Conservation (phyloP, 2,329 filamentous ascomycete genomes). For the Stemphylium beticola region DNA sequence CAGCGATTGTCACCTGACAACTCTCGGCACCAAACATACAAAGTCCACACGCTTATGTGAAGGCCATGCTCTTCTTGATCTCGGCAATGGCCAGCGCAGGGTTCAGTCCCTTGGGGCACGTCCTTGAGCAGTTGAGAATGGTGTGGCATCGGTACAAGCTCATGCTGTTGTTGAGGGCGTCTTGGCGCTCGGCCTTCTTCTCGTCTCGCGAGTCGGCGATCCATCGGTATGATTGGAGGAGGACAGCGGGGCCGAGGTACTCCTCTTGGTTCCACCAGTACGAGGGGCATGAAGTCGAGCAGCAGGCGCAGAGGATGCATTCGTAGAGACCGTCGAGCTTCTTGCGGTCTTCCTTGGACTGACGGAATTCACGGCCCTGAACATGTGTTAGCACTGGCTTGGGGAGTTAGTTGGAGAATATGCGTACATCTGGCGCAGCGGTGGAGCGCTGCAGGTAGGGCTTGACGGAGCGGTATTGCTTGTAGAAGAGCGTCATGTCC, state of each 20-base stretch:
- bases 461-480: conserved; percentile 99
- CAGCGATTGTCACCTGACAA: conserved; percentile 3
- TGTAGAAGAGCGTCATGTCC: conserved; percentile 98
- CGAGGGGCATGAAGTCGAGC: conserved; percentile 97
- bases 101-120: conserved; percentile 98
- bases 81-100: conserved; percentile 93
- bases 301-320: conserved; percentile 99
- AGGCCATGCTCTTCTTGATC: conserved; percentile 97
- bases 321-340: conserved; percentile 99
- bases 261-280: conserved; percentile 99
- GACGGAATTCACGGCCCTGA: conserved; percentile 89
- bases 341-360: conserved; percentile 88
- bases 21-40: background rate
- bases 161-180: conserved; percentile 97
- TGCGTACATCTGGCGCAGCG: conserved; percentile 78
- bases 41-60: conserved; percentile 37
- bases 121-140: conserved; percentile 97
- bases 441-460: conserved; percentile 94
- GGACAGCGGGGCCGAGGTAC: conserved; percentile 95
- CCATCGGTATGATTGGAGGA: conserved; percentile 98
- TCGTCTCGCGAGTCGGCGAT: conserved; percentile 93
- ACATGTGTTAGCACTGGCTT: conserved; percentile 24
- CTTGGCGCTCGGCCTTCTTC: conserved; percentile 84
- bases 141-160: conserved; percentile 98
- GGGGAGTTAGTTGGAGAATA: background rate